Evolutionary conservation across 176 grass and related monocot species (phyloP).

Genomic region (Triticum turgidum): DNA sequence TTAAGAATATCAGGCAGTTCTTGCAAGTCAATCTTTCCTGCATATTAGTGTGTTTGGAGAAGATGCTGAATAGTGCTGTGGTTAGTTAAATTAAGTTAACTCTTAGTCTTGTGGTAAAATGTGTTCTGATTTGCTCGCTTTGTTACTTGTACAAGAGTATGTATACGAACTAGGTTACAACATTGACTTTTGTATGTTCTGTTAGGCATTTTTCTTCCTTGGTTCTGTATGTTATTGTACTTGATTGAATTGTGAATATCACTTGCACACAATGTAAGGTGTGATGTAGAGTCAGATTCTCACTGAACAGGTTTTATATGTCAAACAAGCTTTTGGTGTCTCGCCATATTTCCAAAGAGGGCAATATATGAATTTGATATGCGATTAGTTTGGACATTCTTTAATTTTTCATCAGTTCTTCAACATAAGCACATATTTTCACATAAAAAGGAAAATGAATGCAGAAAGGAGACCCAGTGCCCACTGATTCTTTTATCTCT

Average conservation of each 20-base stretch:
- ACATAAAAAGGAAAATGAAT: neutral
- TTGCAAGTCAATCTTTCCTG: neutral
- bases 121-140: neutral
- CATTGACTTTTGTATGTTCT: neutral
- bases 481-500: neutral
- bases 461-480: neutral
- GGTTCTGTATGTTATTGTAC: neutral
- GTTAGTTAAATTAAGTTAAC: neutral
- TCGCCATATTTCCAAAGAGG: neutral
- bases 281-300: neutral
- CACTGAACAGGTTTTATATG: neutral
- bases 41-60: neutral
- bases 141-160: neutral
- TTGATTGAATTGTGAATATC: neutral
- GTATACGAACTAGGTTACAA: neutral
- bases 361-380: neutral
- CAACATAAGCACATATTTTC: neutral
- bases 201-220: neutral
- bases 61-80: neutral
- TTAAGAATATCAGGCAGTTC: neutral
- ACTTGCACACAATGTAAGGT: neutral
- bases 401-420: neutral
- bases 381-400: neutral
- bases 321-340: neutral
- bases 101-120: neutral